Evolutionary conservation across 2,329 filamentous ascomycete genomes (phyloP).

Genomic region (Emergomyces orientalis): DNA sequence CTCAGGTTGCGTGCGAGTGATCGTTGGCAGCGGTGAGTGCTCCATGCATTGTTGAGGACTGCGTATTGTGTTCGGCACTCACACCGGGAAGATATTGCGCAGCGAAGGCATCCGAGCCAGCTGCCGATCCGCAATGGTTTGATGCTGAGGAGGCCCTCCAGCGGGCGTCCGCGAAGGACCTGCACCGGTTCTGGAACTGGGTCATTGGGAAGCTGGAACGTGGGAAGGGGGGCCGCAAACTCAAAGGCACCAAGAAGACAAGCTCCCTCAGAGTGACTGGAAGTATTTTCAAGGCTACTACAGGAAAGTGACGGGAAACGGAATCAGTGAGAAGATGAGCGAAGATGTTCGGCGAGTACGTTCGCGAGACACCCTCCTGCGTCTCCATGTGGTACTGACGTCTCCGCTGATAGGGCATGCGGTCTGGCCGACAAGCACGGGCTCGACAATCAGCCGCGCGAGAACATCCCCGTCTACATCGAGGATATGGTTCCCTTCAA

Average conservation of each 20-base stretch:
- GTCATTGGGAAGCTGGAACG: conserved; percentile 17
- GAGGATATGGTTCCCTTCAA: conserved; percentile 20
- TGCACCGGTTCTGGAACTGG: conserved; percentile 20
- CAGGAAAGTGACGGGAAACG: conserved; percentile 10
- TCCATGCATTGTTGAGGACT: conserved; percentile 2
- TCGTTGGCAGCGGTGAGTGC: conserved; percentile 15
- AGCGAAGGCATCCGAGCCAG: conserved; percentile 16
- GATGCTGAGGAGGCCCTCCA: conserved; percentile 15
- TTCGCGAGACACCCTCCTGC: conserved; percentile 6
- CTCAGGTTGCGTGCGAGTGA: conserved; percentile 14
- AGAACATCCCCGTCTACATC: conserved; percentile 19
- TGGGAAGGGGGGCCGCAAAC: conserved; percentile 9
- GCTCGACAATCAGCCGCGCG: conserved; percentile 14
- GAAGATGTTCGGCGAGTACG: conserved; percentile 14
- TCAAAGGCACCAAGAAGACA: conserved; percentile 16
- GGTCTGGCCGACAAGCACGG: conserved; percentile 15
- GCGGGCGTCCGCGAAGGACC: conserved; percentile 16
- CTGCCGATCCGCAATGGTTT: conserved; percentile 16
- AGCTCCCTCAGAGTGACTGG: conserved; percentile 18
- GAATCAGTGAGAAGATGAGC: conserved; percentile 17
- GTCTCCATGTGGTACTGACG: conserved; percentile 10
- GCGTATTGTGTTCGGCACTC: conserved; percentile 1
- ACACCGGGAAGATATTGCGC: conserved; percentile 15
- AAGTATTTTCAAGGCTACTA: conserved; percentile 21
- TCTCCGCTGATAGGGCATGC: conserved; percentile 13